Evolutionary conservation across 768 basidiomycete species (phyloP), one percentile per base, ranked within the genome.

Genomic region (Podaxis sp.): DNA sequence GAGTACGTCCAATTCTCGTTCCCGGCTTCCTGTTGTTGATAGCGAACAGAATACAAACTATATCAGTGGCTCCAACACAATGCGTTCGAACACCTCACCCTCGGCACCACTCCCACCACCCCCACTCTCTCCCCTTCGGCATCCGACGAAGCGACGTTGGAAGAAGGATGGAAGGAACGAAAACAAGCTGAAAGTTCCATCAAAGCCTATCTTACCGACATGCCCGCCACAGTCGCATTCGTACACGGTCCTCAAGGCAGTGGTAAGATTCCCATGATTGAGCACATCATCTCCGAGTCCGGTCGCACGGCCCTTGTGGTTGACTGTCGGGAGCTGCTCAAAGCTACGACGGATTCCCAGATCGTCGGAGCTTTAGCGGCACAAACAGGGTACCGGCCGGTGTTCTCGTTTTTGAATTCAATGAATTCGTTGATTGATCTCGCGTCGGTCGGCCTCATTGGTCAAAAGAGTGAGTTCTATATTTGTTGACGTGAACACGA

Each of bases 381-480:
- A 5, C 92, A 97, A 69, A 93, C 91, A 0, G 95, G 96, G 38
- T 94, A 93, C 70, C 90, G 87, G 82, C 96, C 95, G 4, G 82
- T 93, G 5, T 96, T 97, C 75, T 88, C 88, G 4, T 90, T 95
- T 76, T 77, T 93, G 54, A 87, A 89, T 68, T 93, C 91, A 0
- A 75, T 93, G 70, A 91, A 84, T 68, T 89, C 85, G 65, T 75
- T 99, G 61, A 85, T 98, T 64, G 96, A 99, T 71, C 81, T 99
- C n/a, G 95, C 93, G 1, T 89, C 88, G 63, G 84, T 95, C 48
- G 96, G 96, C 1, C 70, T 99, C n/a, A 97, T 97, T 67, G 97
- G 97, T 2, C 94, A 97, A 71, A 98, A 98, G 78, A 85, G 93
- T 90, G 58, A 5, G 74, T 54, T 48, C 55, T 28, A 40, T 17